Evolutionary conservation across 371 early-diverging fungal genomes (phyloP), one percentile per base, ranked within the genome.

Genomic region (Actinomucor elegans): DNA sequence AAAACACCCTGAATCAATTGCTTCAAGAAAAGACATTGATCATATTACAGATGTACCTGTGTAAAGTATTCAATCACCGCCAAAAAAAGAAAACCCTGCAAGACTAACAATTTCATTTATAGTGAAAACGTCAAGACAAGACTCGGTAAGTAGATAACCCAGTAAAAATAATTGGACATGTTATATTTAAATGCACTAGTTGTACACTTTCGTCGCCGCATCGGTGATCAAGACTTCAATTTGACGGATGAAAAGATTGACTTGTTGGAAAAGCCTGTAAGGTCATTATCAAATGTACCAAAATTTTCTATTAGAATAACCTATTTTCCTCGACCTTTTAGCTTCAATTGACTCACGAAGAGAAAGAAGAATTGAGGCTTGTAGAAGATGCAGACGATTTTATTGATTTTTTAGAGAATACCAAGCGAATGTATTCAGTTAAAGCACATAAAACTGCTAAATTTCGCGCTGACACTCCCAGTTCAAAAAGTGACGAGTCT

Each of bases 371-470:
- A 35, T 31, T 76, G 1, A 51, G 45, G 20, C 12, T 12, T 10
- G 48, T 69, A 15, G 37, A 61, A 21, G 53, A 77, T 36, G 69
- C 72, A 1, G 77, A 77, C 57, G 68, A 66, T 10, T 55, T 77
- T 4, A 68, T 74, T 38, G 74, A 77, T 15, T 68, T 77, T 21
- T 64, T 77, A 23, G 70, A 74, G 37, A 57, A 60, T 17, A 66
- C 66, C 3, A 62, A 59, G 3, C 61, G 72, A 43, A 54, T 66
- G 9, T 74, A 64, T 49, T 64, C 77, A 11, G 55, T 77, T 23
- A 73, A 71, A 29, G 60, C 74, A 15, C 77, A 77, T 40, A 77
- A 71, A 24, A 67, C 72, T 4, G 66, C 69, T n/a, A 38, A 66
- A 17, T 23, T 59, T 7, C 44, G 44, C 10, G 37, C 40, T 5